A percentile compares a stretch with the other conserved stretches of the same genome.
Evolutionary conservation across 2,329 filamentous ascomycete species (phyloP).

Genomic region (Aspergillus uvarum): DNA sequence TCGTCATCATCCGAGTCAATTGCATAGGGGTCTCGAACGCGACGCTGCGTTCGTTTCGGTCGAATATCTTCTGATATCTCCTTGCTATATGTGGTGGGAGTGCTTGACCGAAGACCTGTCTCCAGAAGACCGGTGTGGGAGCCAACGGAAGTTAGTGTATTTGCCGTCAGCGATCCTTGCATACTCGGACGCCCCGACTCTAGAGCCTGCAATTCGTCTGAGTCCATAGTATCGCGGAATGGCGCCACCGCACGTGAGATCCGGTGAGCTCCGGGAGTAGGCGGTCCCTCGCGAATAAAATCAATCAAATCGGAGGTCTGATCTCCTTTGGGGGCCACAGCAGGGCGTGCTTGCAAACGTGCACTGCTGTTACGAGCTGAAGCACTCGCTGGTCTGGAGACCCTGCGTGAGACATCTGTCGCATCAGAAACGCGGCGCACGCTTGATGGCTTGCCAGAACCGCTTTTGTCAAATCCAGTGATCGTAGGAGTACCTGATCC

Average conservation of each 20-base stretch:
- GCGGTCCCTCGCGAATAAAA: conserved; percentile 87
- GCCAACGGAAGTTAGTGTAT: conserved; percentile 61
- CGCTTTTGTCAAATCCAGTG: conserved; percentile 7
- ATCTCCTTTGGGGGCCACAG: conserved; percentile 60
- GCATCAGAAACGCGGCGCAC: conserved; percentile 19
- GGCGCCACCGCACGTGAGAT: conserved; percentile 82
- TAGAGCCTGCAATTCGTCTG: conserved; percentile 62
- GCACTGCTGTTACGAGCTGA: conserved; percentile 31
- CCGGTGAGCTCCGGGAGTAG: conserved; percentile 62
- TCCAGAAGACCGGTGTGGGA: conserved; percentile 70
- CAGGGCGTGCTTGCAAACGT: conserved; percentile 70
- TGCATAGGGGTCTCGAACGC: conserved; percentile 87
- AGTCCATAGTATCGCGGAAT: conserved; percentile 82
- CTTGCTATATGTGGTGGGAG: background rate
- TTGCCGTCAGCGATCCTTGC: conserved; percentile 51
- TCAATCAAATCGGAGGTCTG: conserved; percentile 88
- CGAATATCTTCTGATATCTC: conserved; percentile 43
- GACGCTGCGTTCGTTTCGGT: conserved; percentile 71
- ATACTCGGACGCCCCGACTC: conserved; percentile 36
- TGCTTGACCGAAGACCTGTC: conserved; percentile 7
- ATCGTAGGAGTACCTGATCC: conserved; percentile 55
- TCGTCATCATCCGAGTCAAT: conserved; percentile 72
- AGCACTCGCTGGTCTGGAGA: conserved; percentile 18
- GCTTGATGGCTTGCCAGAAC: conserved; percentile 13
- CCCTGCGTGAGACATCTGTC: conserved; percentile 17